A percentile compares a stretch with the other conserved stretches of the same genome.
Evolutionary conservation across 1,139 yeast genomes (phyloP).

Genomic region (Yamadazyma buinensis): DNA sequence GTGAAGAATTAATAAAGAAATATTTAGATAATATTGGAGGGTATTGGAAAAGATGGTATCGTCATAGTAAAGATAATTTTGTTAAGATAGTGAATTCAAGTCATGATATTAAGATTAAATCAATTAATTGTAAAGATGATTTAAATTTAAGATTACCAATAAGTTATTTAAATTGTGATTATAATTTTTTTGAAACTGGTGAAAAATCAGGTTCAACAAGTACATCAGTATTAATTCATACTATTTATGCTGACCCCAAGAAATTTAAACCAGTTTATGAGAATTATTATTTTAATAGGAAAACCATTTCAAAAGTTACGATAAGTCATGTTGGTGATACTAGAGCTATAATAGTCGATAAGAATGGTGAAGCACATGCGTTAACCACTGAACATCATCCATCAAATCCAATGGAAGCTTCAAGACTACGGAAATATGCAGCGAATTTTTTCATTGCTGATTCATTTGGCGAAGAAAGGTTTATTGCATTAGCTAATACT

Average conservation of each 20-base stretch:
- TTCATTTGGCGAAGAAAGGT: constrained; percentile 90
- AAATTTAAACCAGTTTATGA: constrained; percentile 27
- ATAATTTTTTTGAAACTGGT: constrained; percentile 34
- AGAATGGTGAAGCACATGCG: constrained; percentile 72
- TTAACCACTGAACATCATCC: constrained; percentile 86
- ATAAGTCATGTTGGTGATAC: constrained; percentile 97
- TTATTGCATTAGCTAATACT: constrained; percentile 82
- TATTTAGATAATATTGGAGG: constrained; percentile 69
- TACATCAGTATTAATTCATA: constrained; percentile 70
- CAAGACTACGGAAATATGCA: constrained; percentile 65
- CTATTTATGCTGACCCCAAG: constrained; percentile 30
- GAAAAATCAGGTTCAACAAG: constrained; percentile 74
- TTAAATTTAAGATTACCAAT: constrained; percentile 57
- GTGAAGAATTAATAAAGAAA: constrained; percentile 40
- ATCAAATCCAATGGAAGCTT: constrained; percentile 71
- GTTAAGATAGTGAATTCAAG: constrained; percentile 37
- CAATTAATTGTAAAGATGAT: constrained; percentile 39
- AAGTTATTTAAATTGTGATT: constrained; percentile 61
- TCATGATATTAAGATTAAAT: constrained; percentile 17
- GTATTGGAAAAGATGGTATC: constrained; percentile 81
- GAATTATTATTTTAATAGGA: constrained; percentile 65
- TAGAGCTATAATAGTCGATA: constrained; percentile 76
- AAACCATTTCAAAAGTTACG: constrained; percentile 65
- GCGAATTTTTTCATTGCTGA: constrained; percentile 78
- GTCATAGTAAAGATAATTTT: constrained; percentile 43